Percentiles rank a stretch among this genome's conserved stretches.
These are phyloP conservation scores for Gleditsia sinensis DNA, from an alignment of 306 rosid species.

Conservation along the genomic window DNA sequence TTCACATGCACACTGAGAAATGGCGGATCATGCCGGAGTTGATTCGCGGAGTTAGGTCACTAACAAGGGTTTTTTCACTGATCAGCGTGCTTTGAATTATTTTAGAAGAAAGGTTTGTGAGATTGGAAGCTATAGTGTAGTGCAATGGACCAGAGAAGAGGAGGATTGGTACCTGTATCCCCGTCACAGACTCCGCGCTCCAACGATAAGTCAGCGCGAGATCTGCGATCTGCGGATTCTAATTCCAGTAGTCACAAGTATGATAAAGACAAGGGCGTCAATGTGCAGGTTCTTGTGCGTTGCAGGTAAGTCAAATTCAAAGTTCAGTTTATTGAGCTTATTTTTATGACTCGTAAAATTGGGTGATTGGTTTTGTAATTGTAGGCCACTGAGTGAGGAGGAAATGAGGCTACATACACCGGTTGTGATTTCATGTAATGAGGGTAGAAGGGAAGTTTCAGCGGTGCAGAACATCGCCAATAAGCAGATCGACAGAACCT, in stretches of 20 bases:
- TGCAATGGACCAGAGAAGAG: conserved; percentile 82
- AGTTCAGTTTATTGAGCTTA: conserved; percentile 30
- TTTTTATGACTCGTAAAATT: conserved; percentile 19
- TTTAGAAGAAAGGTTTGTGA: conserved; percentile 24
- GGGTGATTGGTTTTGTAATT: conserved; percentile 32
- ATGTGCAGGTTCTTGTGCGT: conserved; percentile 95
- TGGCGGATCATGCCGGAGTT: conserved; percentile 19
- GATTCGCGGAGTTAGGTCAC: neutral
- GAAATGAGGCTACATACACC: conserved; percentile 87
- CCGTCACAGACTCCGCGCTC: conserved; percentile 97
- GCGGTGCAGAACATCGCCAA: conserved; percentile 95
- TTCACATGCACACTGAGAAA: neutral
- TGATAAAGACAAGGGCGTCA: conserved; percentile 95
- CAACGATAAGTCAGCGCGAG: conserved; percentile 75
- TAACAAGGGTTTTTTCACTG: neutral
- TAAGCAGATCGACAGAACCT: conserved; percentile 98
- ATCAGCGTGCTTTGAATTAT: conserved; percentile 21
- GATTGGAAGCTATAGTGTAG: conserved; percentile 5
- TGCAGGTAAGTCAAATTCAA: conserved; percentile 78
- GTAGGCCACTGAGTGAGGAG: conserved; percentile 95
- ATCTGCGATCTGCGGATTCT: conserved; percentile 96
- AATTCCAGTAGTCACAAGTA: conserved; percentile 67
- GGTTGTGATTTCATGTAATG: conserved; percentile 89
- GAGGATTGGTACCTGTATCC: conserved; percentile 79
- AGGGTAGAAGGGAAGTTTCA: conserved; percentile 73